These are phyloP conservation scores for Plasmodium billcollinsi DNA, from an alignment of 169 alveolate genomes.

Conservation along the genomic window DNA sequence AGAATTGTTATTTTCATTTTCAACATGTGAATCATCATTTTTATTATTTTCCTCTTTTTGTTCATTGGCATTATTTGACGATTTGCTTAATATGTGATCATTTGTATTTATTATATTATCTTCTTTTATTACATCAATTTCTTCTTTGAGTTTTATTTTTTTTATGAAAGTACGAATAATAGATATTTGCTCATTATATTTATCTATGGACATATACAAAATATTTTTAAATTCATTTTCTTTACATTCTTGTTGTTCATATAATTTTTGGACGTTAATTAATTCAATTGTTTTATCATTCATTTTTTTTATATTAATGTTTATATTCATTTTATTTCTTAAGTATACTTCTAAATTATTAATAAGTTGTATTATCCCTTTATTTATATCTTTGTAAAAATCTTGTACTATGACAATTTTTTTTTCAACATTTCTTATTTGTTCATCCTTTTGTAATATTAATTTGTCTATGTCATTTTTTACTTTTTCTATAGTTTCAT, in stretches of 20 bases:
- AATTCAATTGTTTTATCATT: not conserved
- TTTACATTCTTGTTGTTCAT: too few relatives aligned
- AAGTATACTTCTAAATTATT: constrained; percentile 34
- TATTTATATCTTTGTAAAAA: constrained; percentile 33
- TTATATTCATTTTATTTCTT: constrained; percentile 37
- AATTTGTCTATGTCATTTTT: constrained; percentile 18
- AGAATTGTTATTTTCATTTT: not conserved
- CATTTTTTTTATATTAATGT: constrained; percentile 17
- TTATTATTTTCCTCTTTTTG: not conserved
- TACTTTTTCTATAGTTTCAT: constrained; percentile 39
- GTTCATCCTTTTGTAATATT: constrained; percentile 39
- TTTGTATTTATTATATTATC: not conserved
- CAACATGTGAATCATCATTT: not conserved
- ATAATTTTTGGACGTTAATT: too few relatives aligned
- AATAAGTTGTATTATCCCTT: constrained; percentile 17
- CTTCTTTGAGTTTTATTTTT: not conserved
- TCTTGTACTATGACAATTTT: constrained; percentile 33
- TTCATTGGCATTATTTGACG: not conserved
- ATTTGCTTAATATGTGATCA: not conserved
- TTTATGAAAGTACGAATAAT: not conserved
- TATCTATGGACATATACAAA: too few relatives aligned
- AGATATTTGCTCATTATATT: too few relatives aligned
- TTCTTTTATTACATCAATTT: not conserved
- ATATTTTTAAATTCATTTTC: too few relatives aligned
- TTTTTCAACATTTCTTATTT: constrained; percentile 29